Conservation (phyloP, 169 alveolate species). For the Cryptosporidium viatorum region DNA sequence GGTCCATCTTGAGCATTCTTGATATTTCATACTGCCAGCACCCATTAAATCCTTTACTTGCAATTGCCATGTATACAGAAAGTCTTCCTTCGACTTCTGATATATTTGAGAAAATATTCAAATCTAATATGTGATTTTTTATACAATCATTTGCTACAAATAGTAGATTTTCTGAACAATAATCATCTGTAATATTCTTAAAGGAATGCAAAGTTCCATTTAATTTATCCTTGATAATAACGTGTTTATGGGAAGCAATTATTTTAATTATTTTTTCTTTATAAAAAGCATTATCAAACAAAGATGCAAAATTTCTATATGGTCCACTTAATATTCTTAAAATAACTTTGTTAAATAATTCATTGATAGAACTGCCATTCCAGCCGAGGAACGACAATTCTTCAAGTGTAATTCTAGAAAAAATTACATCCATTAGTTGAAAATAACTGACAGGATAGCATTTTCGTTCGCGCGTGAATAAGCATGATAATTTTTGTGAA, state of each 20-base stretch:
- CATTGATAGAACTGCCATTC: constrained; percentile 4
- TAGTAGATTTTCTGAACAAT: background rate
- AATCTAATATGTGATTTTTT: constrained; percentile 27
- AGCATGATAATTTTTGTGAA: background rate
- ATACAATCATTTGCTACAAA: background rate
- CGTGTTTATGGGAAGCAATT: background rate
- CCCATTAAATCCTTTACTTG: constrained; percentile 64
- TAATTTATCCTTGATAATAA: background rate
- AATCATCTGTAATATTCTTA: background rate
- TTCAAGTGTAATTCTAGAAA: constrained; percentile 54
- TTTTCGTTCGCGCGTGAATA: background rate
- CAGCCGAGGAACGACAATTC: constrained; percentile 35
- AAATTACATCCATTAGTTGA: constrained; percentile 26
- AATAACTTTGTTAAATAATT: background rate
- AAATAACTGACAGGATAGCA: background rate
- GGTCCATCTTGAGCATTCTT: constrained; percentile 61
- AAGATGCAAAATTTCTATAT: background rate
- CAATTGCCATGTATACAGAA: constrained; percentile 69
- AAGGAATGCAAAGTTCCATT: background rate
- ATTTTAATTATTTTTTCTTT: background rate
- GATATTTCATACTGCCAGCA: constrained; percentile 75
- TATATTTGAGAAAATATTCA: constrained; percentile 50
- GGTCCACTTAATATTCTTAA: background rate
- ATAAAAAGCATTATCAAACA: background rate
- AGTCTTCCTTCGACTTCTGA: constrained; percentile 65